Base-by-base conservation (phyloP, 2,329 filamentous ascomycete genomes). In the Exophiala viscosa region DNA sequence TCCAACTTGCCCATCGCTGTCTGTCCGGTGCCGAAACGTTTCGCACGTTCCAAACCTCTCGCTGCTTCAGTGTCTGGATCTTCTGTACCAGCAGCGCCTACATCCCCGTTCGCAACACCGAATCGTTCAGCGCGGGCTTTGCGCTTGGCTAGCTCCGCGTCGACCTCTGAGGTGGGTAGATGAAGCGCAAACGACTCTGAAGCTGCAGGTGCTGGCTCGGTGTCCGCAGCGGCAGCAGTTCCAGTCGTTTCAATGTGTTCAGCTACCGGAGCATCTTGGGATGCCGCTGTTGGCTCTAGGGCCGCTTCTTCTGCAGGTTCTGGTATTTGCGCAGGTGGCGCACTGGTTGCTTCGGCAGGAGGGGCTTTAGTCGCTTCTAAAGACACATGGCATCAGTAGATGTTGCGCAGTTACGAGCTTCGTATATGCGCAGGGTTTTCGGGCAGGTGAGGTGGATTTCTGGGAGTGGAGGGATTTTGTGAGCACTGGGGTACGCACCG, bases 61-160 rank as follows among this genome's bases (percentile, higher is more conserved):
- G 71, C 66, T 10, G 73, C 70, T 47, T 76, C 73, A 11, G 68
- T 65, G 48, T 70, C 65, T 1, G 68, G 60, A 17, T 71, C 70
- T 51, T 73, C 69, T n/a, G 68, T 66, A 9, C 42, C 48, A 35
- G 48, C 46, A 15, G 68, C 63, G 0, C 67, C 61, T 14, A 73
- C 69, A 23, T 52, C 48, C 17, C 44, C 54, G 20, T 55, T 57
- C 2, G 57, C 44, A 17, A 48, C 48, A 14, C 74, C 74, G 57
- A 77, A 77, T 52, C 76, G 74, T 56, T 72, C 73, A 10, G 75
- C 75, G 46, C 75, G 73, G 34, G 71, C 70, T 62, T 74, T 75
- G 55, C 75, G 73, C 66, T 75, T 76, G 50, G 66, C 70, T 59
- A 76, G 55, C 50, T 77, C 75, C 36, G 67, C 67, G 55, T 77